Evolutionary conservation across 2,329 filamentous ascomycete species (phyloP).

Genomic region (Cytospora mali): DNA sequence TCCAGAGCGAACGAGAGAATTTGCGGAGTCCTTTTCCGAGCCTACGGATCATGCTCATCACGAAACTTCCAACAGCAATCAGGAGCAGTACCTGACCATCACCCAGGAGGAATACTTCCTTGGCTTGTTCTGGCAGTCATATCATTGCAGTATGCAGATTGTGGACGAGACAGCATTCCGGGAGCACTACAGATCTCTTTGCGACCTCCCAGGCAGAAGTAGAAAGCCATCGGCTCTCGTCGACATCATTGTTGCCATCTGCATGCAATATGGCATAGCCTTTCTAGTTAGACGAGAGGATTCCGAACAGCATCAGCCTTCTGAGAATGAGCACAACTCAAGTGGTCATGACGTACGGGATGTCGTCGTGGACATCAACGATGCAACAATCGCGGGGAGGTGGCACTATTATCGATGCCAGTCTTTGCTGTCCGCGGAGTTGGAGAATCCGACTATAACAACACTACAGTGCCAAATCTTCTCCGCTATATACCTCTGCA

Average conservation of each 20-base stretch:
- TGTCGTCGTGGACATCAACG: slow-evolving; percentile 31
- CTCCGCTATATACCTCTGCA: slow-evolving; percentile 48
- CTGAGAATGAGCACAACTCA: background rate
- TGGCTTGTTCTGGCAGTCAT: slow-evolving; percentile 44
- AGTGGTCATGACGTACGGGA: background rate
- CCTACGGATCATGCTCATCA: slow-evolving; percentile 24
- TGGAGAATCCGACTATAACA: slow-evolving; percentile 50
- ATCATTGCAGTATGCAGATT: slow-evolving; percentile 41
- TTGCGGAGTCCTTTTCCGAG: slow-evolving; percentile 3
- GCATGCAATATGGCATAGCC: slow-evolving; percentile 49
- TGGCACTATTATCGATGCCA: slow-evolving; percentile 52
- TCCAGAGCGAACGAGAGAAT: background rate
- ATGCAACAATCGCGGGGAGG: slow-evolving; percentile 47
- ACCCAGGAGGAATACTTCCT: slow-evolving; percentile 47
- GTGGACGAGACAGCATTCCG: slow-evolving; percentile 45
- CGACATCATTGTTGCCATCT: slow-evolving; percentile 55
- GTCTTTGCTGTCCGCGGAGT: slow-evolving; percentile 44
- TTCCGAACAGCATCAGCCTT: slow-evolving; percentile 16
- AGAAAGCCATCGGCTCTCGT: slow-evolving; percentile 52
- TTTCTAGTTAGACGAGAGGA: slow-evolving; percentile 32
- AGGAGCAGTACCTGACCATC: slow-evolving; percentile 32
- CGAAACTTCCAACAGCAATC: background rate
- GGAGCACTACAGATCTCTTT: slow-evolving; percentile 44
- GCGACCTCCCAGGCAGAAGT: slow-evolving; percentile 33
- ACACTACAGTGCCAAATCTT: slow-evolving; percentile 53